A percentile compares a stretch with the other conserved stretches of the same genome.
Conservation (phyloP, 2,329 filamentous ascomycete species). For the Botrytis fabae region DNA sequence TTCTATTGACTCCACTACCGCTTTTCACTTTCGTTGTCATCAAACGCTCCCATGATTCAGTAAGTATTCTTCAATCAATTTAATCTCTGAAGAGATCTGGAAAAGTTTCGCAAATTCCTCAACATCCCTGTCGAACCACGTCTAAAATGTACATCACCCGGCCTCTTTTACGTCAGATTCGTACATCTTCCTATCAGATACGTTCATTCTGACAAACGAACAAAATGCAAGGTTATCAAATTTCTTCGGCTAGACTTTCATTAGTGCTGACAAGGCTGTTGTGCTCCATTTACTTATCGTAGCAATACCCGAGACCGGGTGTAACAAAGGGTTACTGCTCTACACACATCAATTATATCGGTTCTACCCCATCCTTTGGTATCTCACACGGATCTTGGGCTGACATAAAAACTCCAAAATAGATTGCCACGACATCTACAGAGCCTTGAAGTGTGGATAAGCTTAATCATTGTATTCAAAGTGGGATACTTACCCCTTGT, state of each 20-base stretch:
- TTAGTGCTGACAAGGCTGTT: neutral
- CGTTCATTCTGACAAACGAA: neutral
- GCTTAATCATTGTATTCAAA: conserved; percentile 1
- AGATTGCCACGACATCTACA: neutral
- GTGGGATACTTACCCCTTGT: neutral
- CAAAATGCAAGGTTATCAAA: neutral
- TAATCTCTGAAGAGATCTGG: neutral
- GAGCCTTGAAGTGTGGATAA: conserved; percentile 10
- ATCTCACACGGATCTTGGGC: neutral
- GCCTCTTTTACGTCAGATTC: neutral
- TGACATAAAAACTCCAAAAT: neutral
- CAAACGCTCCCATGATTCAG: too few relatives aligned
- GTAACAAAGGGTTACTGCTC: neutral
- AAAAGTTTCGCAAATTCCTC: neutral
- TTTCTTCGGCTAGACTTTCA: neutral
- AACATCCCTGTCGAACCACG: neutral
- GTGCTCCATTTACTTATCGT: neutral
- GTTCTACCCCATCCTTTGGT: neutral
- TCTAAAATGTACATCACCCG: neutral
- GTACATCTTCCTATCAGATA: neutral
- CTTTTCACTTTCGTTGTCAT: neutral
- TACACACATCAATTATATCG: neutral
- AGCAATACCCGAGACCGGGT: neutral
- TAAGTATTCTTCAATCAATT: neutral
- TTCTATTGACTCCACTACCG: neutral